Conservation (phyloP, 2,329 filamentous ascomycete species). For the Lojkania enalia region DNA sequence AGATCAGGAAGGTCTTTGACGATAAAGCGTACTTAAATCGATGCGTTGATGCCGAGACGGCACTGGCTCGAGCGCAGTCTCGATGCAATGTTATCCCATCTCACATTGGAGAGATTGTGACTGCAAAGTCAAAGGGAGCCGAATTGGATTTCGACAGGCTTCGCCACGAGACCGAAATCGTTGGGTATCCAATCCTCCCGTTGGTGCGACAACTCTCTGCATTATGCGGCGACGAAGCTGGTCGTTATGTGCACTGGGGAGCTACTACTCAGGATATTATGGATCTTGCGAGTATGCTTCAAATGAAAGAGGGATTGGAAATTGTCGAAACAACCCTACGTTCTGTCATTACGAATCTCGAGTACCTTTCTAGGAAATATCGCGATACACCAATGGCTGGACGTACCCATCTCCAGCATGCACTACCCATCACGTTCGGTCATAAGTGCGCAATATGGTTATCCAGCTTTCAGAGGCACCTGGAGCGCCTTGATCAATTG, state of each 20-base stretch:
- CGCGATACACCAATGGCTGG: constrained; percentile 61
- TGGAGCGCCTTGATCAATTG: constrained; percentile 53
- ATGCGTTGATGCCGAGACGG: constrained; percentile 57
- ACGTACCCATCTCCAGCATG: constrained; percentile 61
- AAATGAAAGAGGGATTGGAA: constrained; percentile 56
- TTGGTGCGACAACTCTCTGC: constrained; percentile 54
- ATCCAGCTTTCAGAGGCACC: constrained; percentile 54
- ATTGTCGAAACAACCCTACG: constrained; percentile 53
- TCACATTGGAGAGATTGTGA: constrained; percentile 41
- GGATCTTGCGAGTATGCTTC: constrained; percentile 58
- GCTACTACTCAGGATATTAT: constrained; percentile 64
- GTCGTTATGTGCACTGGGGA: constrained; percentile 60
- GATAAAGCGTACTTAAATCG: constrained; percentile 55
- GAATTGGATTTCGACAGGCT: constrained; percentile 51
- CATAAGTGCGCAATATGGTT: constrained; percentile 62
- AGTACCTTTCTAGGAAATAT: constrained; percentile 50
- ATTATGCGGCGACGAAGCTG: constrained; percentile 41
- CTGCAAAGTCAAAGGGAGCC: constrained; percentile 30
- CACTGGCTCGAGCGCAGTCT: constrained; percentile 56
- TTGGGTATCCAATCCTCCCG: constrained; percentile 59
- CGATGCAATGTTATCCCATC: constrained; percentile 53
- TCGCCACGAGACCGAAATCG: constrained; percentile 54
- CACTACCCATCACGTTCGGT: constrained; percentile 60
- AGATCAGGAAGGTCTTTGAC: constrained; percentile 56
- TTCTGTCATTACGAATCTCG: constrained; percentile 50